A percentile compares a stretch with the other conserved stretches of the same genome.
These are phyloP conservation scores for Penicillium paxilli DNA, from an alignment of 495 filamentous ascomycete species.

Conservation along the genomic window DNA sequence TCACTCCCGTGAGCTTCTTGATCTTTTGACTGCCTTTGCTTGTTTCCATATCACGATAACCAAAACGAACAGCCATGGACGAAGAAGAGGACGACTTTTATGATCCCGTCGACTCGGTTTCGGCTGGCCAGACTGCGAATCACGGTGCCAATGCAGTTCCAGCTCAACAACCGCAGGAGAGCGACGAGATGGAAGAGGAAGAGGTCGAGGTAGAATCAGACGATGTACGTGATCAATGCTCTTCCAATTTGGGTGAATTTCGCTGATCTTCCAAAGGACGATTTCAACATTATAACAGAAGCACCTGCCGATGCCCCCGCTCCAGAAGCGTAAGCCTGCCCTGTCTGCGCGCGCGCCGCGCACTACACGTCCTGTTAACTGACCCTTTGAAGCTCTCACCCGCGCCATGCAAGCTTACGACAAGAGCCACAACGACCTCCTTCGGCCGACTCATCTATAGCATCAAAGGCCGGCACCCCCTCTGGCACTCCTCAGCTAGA, in stretches of 20 bases:
- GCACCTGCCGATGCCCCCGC: slow-evolving; percentile 73
- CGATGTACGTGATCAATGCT: slow-evolving; percentile 41
- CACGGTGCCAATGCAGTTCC: slow-evolving; percentile 20
- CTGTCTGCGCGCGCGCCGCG: background rate
- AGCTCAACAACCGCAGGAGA: slow-evolving; percentile 37
- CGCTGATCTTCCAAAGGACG: slow-evolving; percentile 49
- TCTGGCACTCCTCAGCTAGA: slow-evolving; percentile 45
- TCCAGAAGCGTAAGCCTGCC: slow-evolving; percentile 57
- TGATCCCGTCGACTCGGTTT: slow-evolving; percentile 48
- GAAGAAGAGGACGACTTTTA: slow-evolving; percentile 59
- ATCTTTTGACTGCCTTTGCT: slow-evolving; percentile 17
- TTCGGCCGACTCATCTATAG: slow-evolving; percentile 46
- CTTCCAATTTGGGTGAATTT: background rate
- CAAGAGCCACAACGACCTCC: slow-evolving; percentile 65
- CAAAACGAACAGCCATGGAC: slow-evolving; percentile 36
- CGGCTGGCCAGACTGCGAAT: slow-evolving; percentile 26
- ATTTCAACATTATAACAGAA: slow-evolving; percentile 95
- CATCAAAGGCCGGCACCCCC: slow-evolving; percentile 33
- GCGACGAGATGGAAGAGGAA: slow-evolving; percentile 65
- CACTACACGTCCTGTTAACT: slow-evolving; percentile 7
- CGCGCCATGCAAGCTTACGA: slow-evolving; percentile 49
- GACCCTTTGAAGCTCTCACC: slow-evolving; percentile 33
- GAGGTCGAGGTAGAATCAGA: slow-evolving; percentile 75
- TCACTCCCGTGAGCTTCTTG: slow-evolving; percentile 17
- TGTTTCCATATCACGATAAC: slow-evolving; percentile 5